Evolutionary conservation across 305 asterid species (phyloP).

Genomic region (Fraxinus nigra): DNA sequence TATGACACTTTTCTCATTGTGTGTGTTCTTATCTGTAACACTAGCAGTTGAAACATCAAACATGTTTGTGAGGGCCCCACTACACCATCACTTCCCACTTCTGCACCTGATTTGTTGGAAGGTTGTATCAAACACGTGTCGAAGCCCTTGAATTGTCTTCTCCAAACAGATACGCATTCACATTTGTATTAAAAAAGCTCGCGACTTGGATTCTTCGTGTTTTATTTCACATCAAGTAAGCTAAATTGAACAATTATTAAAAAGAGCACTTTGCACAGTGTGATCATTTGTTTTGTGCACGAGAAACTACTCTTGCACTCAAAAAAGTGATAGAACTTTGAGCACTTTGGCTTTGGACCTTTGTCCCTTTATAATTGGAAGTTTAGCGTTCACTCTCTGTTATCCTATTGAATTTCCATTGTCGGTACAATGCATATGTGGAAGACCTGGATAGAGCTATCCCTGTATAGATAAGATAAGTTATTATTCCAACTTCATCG

Average conservation of each 20-base stretch:
- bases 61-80: not conserved
- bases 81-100: not conserved
- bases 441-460: not conserved
- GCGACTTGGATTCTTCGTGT: not conserved
- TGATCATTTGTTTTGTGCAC: not conserved
- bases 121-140: not conserved
- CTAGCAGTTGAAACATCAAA: not conserved
- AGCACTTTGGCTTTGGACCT: not conserved
- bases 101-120: not conserved
- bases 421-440: not conserved
- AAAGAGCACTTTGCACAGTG: not conserved
- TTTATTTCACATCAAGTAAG: not conserved
- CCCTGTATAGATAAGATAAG: not conserved
- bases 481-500: not conserved
- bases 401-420: not conserved
- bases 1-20: constrained; percentile 5
- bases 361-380: not conserved
- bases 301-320: not conserved
- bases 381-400: not conserved
- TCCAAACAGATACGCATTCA: not conserved
- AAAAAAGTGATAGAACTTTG: not conserved
- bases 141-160: not conserved
- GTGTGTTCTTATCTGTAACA: constrained; percentile 22
- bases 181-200: not conserved
- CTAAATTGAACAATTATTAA: not conserved